Percentiles rank a stretch among this genome's conserved stretches.
These are phyloP conservation scores for Pseudocercospora musae DNA, from an alignment of 2,329 filamentous ascomycete species.

Conservation along the genomic window DNA sequence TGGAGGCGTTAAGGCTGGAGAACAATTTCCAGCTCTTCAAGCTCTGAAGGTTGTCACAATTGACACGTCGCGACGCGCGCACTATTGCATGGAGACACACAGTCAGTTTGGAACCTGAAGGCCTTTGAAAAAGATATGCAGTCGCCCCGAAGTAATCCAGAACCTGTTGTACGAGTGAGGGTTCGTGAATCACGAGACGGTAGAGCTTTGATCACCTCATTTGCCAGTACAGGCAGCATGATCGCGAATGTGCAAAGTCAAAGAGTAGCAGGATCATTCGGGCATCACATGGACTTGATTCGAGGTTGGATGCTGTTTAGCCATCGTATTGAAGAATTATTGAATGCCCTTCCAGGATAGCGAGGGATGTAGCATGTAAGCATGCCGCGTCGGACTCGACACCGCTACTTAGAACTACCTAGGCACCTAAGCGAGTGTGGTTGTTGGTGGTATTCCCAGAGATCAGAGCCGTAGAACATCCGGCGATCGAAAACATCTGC, in stretches of 20 bases:
- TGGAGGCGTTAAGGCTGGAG: not conserved
- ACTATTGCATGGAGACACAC: not conserved
- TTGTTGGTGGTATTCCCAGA: not conserved
- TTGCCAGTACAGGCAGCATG: not conserved
- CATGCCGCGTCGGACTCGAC: constrained; percentile 2
- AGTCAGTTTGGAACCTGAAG: constrained; percentile 3
- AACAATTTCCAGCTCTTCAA: not conserved
- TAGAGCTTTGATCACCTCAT: constrained; percentile 5
- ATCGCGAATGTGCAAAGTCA: not conserved
- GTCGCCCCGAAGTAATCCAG: not conserved
- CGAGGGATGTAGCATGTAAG: constrained; percentile 1
- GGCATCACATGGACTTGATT: constrained; percentile 5
- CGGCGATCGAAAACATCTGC: not conserved
- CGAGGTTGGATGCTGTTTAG: not conserved
- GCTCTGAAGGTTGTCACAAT: not conserved
- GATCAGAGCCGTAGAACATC: not conserved
- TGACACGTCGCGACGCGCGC: not conserved
- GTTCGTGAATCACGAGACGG: constrained; percentile 2
- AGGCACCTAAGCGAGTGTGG: not conserved
- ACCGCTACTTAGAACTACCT: not conserved
- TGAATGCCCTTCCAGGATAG: not conserved
- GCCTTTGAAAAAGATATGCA: not conserved
- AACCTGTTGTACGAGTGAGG: not conserved
- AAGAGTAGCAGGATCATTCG: not conserved
- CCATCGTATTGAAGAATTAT: not conserved